A percentile compares a stretch with the other conserved stretches of the same genome.
phyloP scores from a whole-genome alignment of 2,329 filamentous ascomycete species.

The Delphinella strobiligena region DNA sequence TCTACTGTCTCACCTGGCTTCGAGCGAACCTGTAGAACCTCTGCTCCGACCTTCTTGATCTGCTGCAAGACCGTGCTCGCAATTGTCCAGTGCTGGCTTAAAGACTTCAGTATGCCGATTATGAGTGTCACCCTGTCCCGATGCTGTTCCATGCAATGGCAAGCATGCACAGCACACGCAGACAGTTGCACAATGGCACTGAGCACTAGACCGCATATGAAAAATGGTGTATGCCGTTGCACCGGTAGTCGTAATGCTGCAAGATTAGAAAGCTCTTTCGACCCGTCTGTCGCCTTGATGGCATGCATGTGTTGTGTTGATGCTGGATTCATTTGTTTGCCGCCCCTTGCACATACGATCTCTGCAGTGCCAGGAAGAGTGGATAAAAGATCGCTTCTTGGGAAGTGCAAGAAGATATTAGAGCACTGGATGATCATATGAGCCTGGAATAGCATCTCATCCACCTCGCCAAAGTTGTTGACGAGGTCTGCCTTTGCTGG shows the following conservation, averaged over 20 bases:
- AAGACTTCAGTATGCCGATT: slow-evolving; percentile 58
- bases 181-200: slow-evolving; percentile 72
- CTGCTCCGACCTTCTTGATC: slow-evolving; percentile 56
- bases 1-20: not conserved
- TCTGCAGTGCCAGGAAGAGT: slow-evolving; percentile 43
- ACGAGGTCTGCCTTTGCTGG: slow-evolving; percentile 58
- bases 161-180: slow-evolving; percentile 51
- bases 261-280: slow-evolving; percentile 63
- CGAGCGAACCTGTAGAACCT: slow-evolving; percentile 1
- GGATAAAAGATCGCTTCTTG: slow-evolving; percentile 59
- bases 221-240: slow-evolving; percentile 64
- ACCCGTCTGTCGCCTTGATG: slow-evolving; percentile 66
- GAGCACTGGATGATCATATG: slow-evolving; percentile 60
- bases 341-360: slow-evolving; percentile 28
- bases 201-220: slow-evolving; percentile 67
- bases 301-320: slow-evolving; percentile 52
- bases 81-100: slow-evolving; percentile 61
- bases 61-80: slow-evolving; percentile 58
- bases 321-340: slow-evolving; percentile 40
- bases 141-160: slow-evolving; percentile 54
- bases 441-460: slow-evolving; percentile 87
- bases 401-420: slow-evolving; percentile 66
- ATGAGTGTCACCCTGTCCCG: slow-evolving; percentile 57
- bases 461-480: slow-evolving; percentile 56
- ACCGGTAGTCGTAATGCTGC: slow-evolving; percentile 62